Evolutionary conservation across 192 early-diverging fungal species (phyloP).

Genomic region (Podila minutissima): DNA sequence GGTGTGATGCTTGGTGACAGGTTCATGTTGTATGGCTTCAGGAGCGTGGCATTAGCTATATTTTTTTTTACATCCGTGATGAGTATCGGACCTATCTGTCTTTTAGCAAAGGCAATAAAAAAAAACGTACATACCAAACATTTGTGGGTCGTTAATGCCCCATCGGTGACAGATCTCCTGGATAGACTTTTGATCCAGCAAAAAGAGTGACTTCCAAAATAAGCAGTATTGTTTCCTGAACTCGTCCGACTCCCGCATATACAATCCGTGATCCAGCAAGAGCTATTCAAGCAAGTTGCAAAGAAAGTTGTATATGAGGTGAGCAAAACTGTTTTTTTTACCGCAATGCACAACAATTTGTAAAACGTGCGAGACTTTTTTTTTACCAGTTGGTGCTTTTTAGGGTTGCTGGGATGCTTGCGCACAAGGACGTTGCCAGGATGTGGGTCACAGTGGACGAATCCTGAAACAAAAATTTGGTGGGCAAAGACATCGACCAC

Average conservation of each 20-base stretch:
- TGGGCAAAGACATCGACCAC: conserved; percentile 84
- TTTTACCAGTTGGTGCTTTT: conserved; percentile 51
- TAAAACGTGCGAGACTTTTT: neutral
- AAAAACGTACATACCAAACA: conserved; percentile 63
- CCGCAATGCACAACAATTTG: neutral
- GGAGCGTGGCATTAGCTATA: conserved; percentile 62
- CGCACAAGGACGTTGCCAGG: conserved; percentile 87
- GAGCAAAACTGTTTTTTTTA: neutral
- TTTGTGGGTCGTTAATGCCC: conserved; percentile 72
- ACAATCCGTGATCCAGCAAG: conserved; percentile 93
- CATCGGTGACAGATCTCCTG: conserved; percentile 72
- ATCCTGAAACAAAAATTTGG: conserved; percentile 88
- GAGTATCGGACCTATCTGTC: too few species aligned
- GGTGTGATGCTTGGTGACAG: conserved; percentile 58
- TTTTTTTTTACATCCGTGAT: neutral
- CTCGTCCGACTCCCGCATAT: conserved; percentile 73
- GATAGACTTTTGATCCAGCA: conserved; percentile 73
- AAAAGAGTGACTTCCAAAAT: conserved; percentile 88
- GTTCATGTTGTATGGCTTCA: conserved; percentile 70
- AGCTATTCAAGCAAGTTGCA: conserved; percentile 55
- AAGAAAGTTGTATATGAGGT: neutral
- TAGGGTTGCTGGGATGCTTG: conserved; percentile 63
- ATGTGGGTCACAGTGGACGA: conserved; percentile 92
- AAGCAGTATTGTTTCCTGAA: conserved; percentile 84
- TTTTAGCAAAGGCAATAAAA: neutral